Evolutionary conservation across 768 basidiomycete species (phyloP).

Genomic region (Paxillus ammoniavirescens): DNA sequence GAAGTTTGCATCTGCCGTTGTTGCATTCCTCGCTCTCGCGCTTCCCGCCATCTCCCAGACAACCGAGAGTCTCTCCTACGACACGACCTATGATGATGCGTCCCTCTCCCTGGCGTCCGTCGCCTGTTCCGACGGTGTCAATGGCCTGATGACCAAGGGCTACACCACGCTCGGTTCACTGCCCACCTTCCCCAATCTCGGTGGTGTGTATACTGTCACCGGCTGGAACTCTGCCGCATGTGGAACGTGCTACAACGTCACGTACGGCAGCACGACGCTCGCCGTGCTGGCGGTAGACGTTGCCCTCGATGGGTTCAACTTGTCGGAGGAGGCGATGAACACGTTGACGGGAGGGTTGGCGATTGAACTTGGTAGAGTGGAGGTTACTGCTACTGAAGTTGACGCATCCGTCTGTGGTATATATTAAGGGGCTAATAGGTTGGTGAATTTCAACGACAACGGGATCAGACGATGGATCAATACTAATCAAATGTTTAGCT

Average conservation of each 20-base stretch:
- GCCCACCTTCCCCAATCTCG: slow-evolving; percentile 31
- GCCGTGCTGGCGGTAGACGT: slow-evolving; percentile 29
- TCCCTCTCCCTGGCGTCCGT: slow-evolving; percentile 14
- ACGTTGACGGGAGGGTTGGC: slow-evolving; percentile 48
- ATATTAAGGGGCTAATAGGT: neutral
- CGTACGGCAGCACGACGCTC: slow-evolving; percentile 21
- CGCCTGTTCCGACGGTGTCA: slow-evolving; percentile 33
- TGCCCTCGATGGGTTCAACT: slow-evolving; percentile 39
- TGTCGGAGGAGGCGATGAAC: slow-evolving; percentile 56
- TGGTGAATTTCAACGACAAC: neutral
- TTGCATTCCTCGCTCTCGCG: slow-evolving; percentile 10
- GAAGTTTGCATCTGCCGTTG: slow-evolving; percentile 21
- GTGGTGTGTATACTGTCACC: slow-evolving; percentile 31
- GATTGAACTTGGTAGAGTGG: slow-evolving; percentile 44
- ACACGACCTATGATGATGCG: slow-evolving; percentile 30
- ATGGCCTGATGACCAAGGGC: slow-evolving; percentile 30
- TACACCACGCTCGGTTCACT: slow-evolving; percentile 34
- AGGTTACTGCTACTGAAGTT: slow-evolving; percentile 44
- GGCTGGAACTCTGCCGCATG: slow-evolving; percentile 30
- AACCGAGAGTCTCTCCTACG: slow-evolving; percentile 24
- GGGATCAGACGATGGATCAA: neutral
- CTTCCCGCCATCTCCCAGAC: slow-evolving; percentile 17
- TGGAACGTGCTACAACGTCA: slow-evolving; percentile 34
- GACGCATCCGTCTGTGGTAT: slow-evolving; percentile 47
- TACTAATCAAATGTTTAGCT: neutral